These are phyloP conservation scores for Leishmania lainsoni DNA, from an alignment of 208 protist species.

Conservation along the genomic window DNA sequence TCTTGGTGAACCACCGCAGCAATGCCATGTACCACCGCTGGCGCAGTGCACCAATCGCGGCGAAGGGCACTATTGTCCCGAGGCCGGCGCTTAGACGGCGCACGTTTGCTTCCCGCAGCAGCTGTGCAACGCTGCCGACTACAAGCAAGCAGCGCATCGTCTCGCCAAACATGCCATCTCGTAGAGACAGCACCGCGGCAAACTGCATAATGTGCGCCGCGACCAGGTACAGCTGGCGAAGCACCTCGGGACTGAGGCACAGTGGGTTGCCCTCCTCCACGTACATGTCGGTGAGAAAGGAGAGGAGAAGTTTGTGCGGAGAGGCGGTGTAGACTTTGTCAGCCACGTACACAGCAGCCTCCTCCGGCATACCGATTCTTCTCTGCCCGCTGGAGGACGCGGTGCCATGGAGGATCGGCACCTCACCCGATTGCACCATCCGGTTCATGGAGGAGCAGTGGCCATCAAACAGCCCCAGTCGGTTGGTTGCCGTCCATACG, in stretches of 20 bases:
- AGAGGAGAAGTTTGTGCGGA: conserved; percentile 77
- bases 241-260: conserved; percentile 54
- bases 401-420: not conserved
- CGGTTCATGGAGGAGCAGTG: conserved; percentile 43
- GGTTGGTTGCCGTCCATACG: conserved; percentile 62
- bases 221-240: conserved; percentile 61
- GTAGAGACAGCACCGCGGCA: conserved; percentile 56
- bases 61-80: conserved; percentile 48
- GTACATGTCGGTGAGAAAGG: conserved; percentile 70
- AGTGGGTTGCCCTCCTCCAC: conserved; percentile 48
- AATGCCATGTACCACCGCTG: conserved; percentile 76
- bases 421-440: conserved; percentile 68
- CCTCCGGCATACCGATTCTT: not conserved
- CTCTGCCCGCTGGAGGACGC: not conserved
- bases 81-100: conserved; percentile 47
- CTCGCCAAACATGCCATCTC: conserved; percentile 81
- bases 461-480: conserved; percentile 80
- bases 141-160: conserved; percentile 71
- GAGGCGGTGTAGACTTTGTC: conserved; percentile 47
- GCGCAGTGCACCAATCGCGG: conserved; percentile 65
- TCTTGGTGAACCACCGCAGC: conserved; percentile 85
- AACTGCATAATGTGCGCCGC: conserved; percentile 58
- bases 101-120: conserved; percentile 60
- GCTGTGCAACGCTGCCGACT: conserved; percentile 57
- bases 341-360: conserved; percentile 19